phyloP scores from a whole-genome alignment of 2,329 filamentous ascomycete genomes.

The Verticillium longisporum region DNA sequence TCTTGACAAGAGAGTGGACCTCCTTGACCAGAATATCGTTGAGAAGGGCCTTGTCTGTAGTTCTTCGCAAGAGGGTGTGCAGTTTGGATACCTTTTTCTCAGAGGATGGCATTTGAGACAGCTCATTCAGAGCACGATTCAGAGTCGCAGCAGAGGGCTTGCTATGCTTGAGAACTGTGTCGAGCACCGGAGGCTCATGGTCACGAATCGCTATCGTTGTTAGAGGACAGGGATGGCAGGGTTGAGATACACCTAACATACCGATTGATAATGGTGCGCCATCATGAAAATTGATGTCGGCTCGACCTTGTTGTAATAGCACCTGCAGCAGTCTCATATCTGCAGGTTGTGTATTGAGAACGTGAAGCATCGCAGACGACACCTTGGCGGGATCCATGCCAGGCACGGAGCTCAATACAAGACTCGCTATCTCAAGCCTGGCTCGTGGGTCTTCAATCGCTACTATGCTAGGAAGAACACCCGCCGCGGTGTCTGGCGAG shows the following conservation, averaged over 20 bases:
- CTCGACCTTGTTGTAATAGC: slow-evolving; percentile 43
- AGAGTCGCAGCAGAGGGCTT: slow-evolving; percentile 37
- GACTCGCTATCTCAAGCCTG: slow-evolving; percentile 38
- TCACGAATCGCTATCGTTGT: slow-evolving; percentile 28
- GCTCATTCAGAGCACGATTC: slow-evolving; percentile 30
- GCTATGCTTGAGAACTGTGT: slow-evolving; percentile 37
- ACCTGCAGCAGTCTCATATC: slow-evolving; percentile 43
- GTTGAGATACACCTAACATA: slow-evolving; percentile 10
- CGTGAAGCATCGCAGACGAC: slow-evolving; percentile 31
- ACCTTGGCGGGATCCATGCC: slow-evolving; percentile 33
- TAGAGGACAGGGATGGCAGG: neutral
- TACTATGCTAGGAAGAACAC: slow-evolving; percentile 42
- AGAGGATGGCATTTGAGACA: slow-evolving; percentile 35
- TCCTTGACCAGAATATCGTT: slow-evolving; percentile 42
- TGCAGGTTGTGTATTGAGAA: slow-evolving; percentile 35
- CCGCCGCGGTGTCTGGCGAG: slow-evolving; percentile 37
- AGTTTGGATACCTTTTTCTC: slow-evolving; percentile 43
- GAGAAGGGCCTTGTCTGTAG: slow-evolving; percentile 34
- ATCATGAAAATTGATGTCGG: slow-evolving; percentile 43
- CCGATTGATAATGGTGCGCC: slow-evolving; percentile 34
- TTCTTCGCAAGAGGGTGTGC: slow-evolving; percentile 35
- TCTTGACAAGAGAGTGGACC: slow-evolving; percentile 36
- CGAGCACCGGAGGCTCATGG: slow-evolving; percentile 40
- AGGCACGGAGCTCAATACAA: slow-evolving; percentile 39
- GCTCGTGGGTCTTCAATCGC: slow-evolving; percentile 30